Conservation (phyloP, 2,329 filamentous ascomycete genomes). For the Cladophialophora carrionii region DNA sequence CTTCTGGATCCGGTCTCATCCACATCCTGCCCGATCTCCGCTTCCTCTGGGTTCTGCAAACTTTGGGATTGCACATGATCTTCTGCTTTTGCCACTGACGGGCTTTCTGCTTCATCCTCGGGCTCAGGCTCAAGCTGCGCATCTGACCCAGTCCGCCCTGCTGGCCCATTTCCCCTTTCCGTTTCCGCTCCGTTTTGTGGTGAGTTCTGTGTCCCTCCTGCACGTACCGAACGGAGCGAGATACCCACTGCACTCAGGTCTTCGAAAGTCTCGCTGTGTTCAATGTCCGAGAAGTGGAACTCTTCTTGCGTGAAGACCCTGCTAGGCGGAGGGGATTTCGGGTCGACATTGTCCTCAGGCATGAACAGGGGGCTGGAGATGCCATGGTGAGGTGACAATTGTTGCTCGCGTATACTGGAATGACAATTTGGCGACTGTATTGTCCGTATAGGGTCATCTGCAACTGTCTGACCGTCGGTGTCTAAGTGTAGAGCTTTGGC, state of each 20-base stretch:
- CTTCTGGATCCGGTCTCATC: neutral
- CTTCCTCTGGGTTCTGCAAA: neutral
- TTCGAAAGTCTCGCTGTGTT: neutral
- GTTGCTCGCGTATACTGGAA: neutral
- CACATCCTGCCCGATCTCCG: neutral
- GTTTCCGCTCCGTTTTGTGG: neutral
- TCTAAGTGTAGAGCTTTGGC: neutral
- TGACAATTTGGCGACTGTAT: neutral
- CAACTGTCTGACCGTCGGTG: neutral
- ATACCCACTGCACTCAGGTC: neutral
- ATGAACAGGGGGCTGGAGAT: conserved; percentile 30
- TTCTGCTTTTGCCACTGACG: neutral
- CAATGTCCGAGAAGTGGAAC: conserved; percentile 14
- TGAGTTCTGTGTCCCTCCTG: neutral
- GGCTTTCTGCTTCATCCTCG: neutral
- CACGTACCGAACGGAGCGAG: neutral
- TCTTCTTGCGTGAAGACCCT: conserved; percentile 23
- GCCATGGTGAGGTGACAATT: neutral
- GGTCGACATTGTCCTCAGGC: conserved; percentile 19
- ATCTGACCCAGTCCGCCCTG: neutral
- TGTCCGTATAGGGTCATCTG: neutral
- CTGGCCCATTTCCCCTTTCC: neutral
- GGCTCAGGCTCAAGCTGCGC: neutral
- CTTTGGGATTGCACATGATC: neutral
- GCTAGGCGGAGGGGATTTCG: conserved; percentile 14